These are phyloP conservation scores for Haplographium delicatum DNA, from an alignment of 495 filamentous ascomycete species.

Conservation along the genomic window DNA sequence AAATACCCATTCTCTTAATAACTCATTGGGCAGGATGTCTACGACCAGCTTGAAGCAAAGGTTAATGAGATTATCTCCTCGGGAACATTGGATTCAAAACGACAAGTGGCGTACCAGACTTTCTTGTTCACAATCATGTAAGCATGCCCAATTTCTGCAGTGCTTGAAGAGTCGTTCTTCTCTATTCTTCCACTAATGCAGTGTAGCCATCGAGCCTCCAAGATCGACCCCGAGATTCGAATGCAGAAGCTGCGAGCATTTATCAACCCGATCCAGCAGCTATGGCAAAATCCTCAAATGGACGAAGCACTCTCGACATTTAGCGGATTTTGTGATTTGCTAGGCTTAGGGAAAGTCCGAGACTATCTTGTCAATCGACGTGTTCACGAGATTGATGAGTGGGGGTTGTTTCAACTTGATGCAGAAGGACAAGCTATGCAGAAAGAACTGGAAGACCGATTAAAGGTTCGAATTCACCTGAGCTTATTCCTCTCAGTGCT, in stretches of 20 bases:
- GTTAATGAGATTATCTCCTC: conserved; percentile 74
- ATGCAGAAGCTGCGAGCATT: conserved; percentile 63
- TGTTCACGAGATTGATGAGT: conserved; percentile 75
- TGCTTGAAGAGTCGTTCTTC: no score
- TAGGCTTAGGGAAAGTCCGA: conserved; percentile 74
- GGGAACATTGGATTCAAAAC: conserved; percentile 69
- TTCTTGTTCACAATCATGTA: conserved; percentile 84
- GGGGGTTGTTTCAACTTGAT: conserved; percentile 72
- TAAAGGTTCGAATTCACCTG: conserved; percentile 62
- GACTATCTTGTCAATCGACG: conserved; percentile 68
- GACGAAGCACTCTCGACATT: conserved; percentile 67
- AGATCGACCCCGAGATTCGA: conserved; percentile 60
- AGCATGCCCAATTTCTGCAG: conserved; percentile 36
- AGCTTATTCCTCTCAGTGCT: no score
- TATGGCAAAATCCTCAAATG: conserved; percentile 73
- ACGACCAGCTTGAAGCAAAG: conserved; percentile 76
- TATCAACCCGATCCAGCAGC: conserved; percentile 68
- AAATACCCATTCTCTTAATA: conserved; percentile 18
- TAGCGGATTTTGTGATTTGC: conserved; percentile 68
- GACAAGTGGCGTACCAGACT: conserved; percentile 58
- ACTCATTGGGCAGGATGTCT: conserved; percentile 64
- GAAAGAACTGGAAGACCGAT: conserved; percentile 64
- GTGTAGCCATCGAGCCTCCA: conserved; percentile 68
- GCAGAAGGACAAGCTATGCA: conserved; percentile 74
- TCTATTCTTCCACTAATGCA: conserved; percentile 7